Conservation (phyloP, 495 filamentous ascomycete species). For the Aspergillus haitiensis region DNA sequence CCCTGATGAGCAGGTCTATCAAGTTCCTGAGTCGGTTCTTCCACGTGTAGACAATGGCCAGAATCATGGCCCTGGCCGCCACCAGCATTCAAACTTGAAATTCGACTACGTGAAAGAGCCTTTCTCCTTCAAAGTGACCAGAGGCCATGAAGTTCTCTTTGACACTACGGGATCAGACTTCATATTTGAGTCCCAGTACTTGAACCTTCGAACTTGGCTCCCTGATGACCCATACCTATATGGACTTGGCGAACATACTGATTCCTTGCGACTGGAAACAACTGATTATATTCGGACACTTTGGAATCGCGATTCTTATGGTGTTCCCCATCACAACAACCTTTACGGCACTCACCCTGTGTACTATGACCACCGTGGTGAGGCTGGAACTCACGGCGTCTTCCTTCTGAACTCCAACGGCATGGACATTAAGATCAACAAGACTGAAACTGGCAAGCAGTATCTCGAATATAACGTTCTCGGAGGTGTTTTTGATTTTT, state of each 20-base stretch:
- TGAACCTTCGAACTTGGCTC: constrained; percentile 67
- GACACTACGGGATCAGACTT: constrained; percentile 68
- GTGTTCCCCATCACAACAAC: constrained; percentile 66
- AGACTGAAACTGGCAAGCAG: constrained; percentile 58
- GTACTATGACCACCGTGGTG: constrained; percentile 75
- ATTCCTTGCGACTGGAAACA: constrained; percentile 68
- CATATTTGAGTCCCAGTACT: constrained; percentile 78
- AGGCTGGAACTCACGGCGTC: constrained; percentile 72
- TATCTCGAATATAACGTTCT: constrained; percentile 84
- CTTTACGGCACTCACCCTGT: constrained; percentile 82
- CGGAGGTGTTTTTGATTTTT: constrained; percentile 80
- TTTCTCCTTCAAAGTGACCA: constrained; percentile 72
- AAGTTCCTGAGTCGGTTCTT: constrained; percentile 72
- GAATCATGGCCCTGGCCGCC: constrained; percentile 12
- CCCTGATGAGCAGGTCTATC: constrained; percentile 69
- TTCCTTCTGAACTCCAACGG: constrained; percentile 82
- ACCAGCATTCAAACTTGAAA: constrained; percentile 47
- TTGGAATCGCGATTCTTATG: constrained; percentile 76
- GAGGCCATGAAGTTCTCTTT: constrained; percentile 71
- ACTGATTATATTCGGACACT: constrained; percentile 76
- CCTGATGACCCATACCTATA: constrained; percentile 71
- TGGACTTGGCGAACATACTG: constrained; percentile 78
- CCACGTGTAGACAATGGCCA: constrained; percentile 52
- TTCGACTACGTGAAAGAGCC: constrained; percentile 67
- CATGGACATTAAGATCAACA: constrained; percentile 84